Conservation (phyloP, 148 eudicot species). For the Rhododendron simsii region DNA sequence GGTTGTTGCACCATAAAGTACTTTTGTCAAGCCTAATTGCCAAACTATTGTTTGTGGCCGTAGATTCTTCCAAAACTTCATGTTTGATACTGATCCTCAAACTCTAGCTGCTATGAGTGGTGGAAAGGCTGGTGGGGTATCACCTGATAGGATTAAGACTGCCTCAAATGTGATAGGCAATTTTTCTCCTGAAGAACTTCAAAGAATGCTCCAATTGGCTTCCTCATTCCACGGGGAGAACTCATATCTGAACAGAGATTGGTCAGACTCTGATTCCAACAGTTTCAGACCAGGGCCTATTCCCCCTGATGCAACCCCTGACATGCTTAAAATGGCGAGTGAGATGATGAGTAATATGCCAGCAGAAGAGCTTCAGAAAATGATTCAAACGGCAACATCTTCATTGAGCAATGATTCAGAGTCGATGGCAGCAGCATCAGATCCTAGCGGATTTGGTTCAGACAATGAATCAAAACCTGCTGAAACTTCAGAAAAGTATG, state of each 20-base stretch:
- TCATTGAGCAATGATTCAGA: too few relatives aligned
- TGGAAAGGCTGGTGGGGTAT: constrained; percentile 51
- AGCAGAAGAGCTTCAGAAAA: constrained; percentile 73
- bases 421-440: not conserved
- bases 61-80: constrained; percentile 81
- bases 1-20: not conserved
- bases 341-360: constrained; percentile 72
- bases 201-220: constrained; percentile 32
- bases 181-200: constrained; percentile 91
- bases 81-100: constrained; percentile 71
- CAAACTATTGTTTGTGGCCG: not conserved
- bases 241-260: constrained; percentile 29
- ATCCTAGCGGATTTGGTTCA: constrained; percentile 23
- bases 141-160: constrained; percentile 80
- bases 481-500: constrained; percentile 19
- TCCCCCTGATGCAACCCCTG: constrained; percentile 67
- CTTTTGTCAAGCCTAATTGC: not conserved
- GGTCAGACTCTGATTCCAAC: constrained; percentile 24
- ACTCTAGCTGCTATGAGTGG: constrained; percentile 47
- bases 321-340: constrained; percentile 79
- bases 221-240: constrained; percentile 72
- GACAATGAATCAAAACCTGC: constrained; percentile 24
- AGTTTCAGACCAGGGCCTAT: constrained; percentile 47
- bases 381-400: constrained; percentile 72
- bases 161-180: constrained; percentile 73